These are phyloP conservation scores for Irpex sp. DNA, from an alignment of 1,284 basidiomycete genomes.

Conservation along the genomic window DNA sequence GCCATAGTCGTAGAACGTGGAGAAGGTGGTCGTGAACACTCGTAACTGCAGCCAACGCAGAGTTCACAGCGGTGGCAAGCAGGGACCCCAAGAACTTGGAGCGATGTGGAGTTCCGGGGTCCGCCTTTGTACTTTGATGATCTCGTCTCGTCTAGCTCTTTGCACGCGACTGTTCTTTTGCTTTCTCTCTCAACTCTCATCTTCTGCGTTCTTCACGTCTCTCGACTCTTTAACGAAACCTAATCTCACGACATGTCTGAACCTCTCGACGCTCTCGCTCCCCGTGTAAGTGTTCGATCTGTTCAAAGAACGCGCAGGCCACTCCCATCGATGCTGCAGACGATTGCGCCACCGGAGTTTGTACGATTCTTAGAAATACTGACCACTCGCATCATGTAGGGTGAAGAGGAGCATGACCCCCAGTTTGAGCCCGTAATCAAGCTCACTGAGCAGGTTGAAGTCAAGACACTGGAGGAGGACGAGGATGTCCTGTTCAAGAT, in stretches of 20 bases:
- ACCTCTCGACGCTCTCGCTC: slow-evolving; percentile 50
- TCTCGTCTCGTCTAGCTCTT: slow-evolving; percentile 9
- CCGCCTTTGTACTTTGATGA: slow-evolving; percentile 6
- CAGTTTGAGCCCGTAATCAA: slow-evolving; percentile 97
- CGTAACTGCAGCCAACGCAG: neutral
- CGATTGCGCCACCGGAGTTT: slow-evolving; percentile 16
- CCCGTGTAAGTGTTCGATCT: slow-evolving; percentile 47
- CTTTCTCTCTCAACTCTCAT: slow-evolving; percentile 22
- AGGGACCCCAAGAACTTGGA: slow-evolving; percentile 6
- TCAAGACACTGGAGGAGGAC: slow-evolving; percentile 94
- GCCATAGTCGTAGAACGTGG: slow-evolving; percentile 29
- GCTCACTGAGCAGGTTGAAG: slow-evolving; percentile 94
- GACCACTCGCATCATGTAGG: slow-evolving; percentile 34
- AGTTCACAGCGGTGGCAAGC: neutral
- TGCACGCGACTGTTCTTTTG: slow-evolving; percentile 20
- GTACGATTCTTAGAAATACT: slow-evolving; percentile 6
- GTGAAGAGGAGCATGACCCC: slow-evolving; percentile 79
- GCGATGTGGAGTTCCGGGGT: slow-evolving; percentile 5
- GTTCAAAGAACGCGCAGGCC: slow-evolving; percentile 8
- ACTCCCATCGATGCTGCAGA: slow-evolving; percentile 20
- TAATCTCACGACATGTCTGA: slow-evolving; percentile 49
- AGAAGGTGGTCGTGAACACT: neutral
- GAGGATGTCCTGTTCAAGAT: slow-evolving; percentile 95
- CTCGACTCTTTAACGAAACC: slow-evolving; percentile 15
- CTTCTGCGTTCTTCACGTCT: slow-evolving; percentile 14